Conservation (phyloP, 805 yeast genomes). For the Saturnispora silvae region DNA sequence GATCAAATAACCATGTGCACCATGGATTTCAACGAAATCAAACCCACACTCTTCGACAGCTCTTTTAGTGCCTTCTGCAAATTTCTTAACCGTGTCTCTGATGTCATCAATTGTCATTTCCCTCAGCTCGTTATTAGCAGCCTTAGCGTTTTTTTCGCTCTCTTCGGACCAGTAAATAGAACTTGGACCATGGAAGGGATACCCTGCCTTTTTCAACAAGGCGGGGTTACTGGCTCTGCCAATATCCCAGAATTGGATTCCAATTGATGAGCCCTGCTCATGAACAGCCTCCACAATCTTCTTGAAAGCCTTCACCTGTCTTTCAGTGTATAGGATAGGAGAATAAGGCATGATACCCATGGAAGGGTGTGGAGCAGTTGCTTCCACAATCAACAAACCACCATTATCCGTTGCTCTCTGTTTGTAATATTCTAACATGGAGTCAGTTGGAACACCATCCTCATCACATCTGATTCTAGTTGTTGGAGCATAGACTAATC, state of each 20-base stretch:
- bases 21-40: conserved; percentile 33
- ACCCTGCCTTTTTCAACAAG: conserved; percentile 27
- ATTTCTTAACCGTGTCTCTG: conserved; percentile 31
- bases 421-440: conserved; percentile 38
- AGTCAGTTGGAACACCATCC: conserved; percentile 30
- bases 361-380: conserved; percentile 25
- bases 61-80: conserved; percentile 33
- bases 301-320: conserved; percentile 42
- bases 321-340: conserved; percentile 24
- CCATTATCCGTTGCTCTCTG: conserved; percentile 45
- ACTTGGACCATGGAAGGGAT: conserved; percentile 29
- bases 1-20: conserved; percentile 32
- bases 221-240: conserved; percentile 34
- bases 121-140: conserved; percentile 34
- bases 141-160: conserved; percentile 27
- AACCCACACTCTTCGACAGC: conserved; percentile 31
- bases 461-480: conserved; percentile 32
- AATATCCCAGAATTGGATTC: conserved; percentile 45
- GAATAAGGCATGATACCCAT: conserved; percentile 15
- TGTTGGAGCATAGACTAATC: conserved; percentile 39
- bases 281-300: conserved; percentile 40
- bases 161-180: conserved; percentile 30
- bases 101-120: conserved; percentile 32
- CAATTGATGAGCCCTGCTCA: conserved; percentile 33
- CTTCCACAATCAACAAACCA: conserved; percentile 48